Conservation (phyloP, 345 rosid genomes). For the Aethionema arabicum region DNA sequence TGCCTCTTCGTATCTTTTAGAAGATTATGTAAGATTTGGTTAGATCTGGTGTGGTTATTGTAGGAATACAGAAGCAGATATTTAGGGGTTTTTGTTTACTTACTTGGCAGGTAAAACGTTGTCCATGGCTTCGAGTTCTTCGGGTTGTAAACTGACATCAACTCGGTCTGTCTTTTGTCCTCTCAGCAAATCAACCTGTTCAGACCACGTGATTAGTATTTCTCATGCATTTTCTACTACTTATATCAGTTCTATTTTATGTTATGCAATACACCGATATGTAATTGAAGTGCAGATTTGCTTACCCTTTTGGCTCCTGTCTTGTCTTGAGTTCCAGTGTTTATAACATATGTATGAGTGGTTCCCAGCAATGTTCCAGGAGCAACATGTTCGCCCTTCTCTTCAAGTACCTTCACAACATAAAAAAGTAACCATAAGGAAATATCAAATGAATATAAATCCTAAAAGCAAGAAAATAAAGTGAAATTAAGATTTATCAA, state of each 20-base stretch:
- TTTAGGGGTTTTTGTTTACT: conserved; percentile 31
- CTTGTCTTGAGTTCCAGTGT: conserved; percentile 79
- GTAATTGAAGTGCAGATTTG: not conserved
- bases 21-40: not conserved
- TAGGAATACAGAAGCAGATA: not conserved
- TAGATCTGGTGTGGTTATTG: conserved; percentile 4
- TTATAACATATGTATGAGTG: conserved; percentile 78
- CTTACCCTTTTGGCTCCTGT: conserved; percentile 89
- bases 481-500: not conserved
- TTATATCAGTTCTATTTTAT: no score
- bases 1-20: conserved; percentile 93
- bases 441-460: not conserved
- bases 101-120: conserved; percentile 94
- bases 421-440: not conserved
- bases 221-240: no score
- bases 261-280: no score
- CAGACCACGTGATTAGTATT: not conserved
- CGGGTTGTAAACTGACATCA: conserved; percentile 85
- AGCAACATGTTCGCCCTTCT: conserved; percentile 76
- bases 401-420: conserved; percentile 73
- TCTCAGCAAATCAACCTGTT: conserved; percentile 89
- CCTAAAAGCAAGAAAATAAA: not conserved
- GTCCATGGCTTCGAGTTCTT: conserved; percentile 87
- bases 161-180: conserved; percentile 93
- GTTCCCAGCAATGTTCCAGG: conserved; percentile 94